Conservation (phyloP, 768 basidiomycete genomes). For the Tulasnella sp. region DNA sequence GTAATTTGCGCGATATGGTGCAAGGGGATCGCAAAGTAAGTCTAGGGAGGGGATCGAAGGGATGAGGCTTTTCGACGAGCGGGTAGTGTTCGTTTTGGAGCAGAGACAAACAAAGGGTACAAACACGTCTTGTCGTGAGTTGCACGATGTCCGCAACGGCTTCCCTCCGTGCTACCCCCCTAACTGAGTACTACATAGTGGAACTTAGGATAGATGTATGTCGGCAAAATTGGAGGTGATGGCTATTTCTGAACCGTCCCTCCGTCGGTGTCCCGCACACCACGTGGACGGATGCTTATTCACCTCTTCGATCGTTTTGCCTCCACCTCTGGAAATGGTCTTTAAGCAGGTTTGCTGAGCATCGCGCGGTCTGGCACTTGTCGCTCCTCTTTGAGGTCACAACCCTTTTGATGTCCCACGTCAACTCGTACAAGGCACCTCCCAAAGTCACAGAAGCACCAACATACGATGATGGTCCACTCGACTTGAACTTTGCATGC, state of each 20-base stretch:
- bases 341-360: too few relatives aligned
- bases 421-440: background rate
- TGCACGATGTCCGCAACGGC: too few relatives aligned
- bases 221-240: too few relatives aligned
- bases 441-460: background rate
- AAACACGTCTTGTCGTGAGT: background rate
- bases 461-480: conserved; percentile 31
- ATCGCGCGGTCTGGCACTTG: too few relatives aligned
- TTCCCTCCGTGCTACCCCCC: too few relatives aligned
- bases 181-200: too few relatives aligned
- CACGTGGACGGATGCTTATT: background rate
- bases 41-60: background rate
- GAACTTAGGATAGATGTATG: too few relatives aligned
- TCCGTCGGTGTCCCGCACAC: background rate
- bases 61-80: background rate
- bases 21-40: background rate
- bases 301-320: too few relatives aligned
- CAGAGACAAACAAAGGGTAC: background rate
- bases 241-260: too few relatives aligned
- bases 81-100: background rate
- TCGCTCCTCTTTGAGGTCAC: too few relatives aligned
- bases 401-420: background rate
- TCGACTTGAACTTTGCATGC: conserved; percentile 52
- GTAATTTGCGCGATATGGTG: background rate
- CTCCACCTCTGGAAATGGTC: background rate